phyloP scores from a whole-genome alignment of 176 grass and related monocot species.

The Aegilops longissima region DNA sequence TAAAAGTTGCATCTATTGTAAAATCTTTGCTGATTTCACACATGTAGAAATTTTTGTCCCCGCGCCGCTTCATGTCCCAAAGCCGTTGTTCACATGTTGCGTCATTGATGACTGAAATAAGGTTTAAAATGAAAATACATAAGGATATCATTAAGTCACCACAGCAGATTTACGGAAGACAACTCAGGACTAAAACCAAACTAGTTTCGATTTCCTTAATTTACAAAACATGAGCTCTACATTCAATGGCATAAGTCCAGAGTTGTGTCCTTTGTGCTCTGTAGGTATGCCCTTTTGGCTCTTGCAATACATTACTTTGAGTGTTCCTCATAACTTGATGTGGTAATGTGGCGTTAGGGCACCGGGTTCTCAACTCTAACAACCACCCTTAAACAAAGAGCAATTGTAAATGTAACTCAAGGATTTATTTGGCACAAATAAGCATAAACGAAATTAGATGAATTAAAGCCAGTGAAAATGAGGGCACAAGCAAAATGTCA shows the following conservation, averaged over 20 bases:
- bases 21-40: conserved; percentile 96
- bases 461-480: neutral
- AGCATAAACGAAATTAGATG: neutral
- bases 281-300: neutral
- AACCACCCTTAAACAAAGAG: neutral
- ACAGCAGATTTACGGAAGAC: conserved; percentile 1
- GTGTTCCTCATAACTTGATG: conserved; percentile 3
- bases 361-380: neutral
- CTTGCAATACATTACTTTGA: conserved; percentile 16
- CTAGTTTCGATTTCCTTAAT: conserved; percentile 2
- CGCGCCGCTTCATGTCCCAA: conserved; percentile 78
- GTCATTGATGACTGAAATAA: conserved; percentile 86
- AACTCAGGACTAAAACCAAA: neutral
- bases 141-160: conserved; percentile 15
- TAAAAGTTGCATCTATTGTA: conserved; percentile 97
- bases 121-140: neutral
- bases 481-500: conserved; percentile 12
- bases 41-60: conserved; percentile 96
- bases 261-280: neutral
- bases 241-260: neutral
- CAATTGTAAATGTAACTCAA: neutral
- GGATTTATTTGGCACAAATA: neutral
- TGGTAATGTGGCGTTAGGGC: neutral
- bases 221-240: neutral
- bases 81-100: conserved; percentile 86